These are phyloP conservation scores for Ogataea saltuana DNA, from an alignment of 805 yeast genomes.

Conservation along the genomic window DNA sequence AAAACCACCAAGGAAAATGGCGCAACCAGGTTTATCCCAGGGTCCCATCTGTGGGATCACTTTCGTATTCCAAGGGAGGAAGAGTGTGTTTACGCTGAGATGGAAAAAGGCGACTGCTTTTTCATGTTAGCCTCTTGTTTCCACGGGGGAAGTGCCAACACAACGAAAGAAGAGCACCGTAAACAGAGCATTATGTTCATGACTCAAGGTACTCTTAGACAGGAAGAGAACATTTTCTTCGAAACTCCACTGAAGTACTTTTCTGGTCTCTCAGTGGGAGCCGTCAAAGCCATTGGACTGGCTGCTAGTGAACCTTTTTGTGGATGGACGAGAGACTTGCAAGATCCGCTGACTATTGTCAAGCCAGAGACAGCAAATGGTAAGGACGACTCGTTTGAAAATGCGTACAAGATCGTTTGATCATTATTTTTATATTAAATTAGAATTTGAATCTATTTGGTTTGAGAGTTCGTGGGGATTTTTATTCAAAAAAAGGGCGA, in stretches of 20 bases:
- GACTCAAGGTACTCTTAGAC: conserved; percentile 25
- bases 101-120: conserved; percentile 30
- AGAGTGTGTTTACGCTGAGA: conserved; percentile 23
- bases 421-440: no score
- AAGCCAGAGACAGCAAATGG: not conserved
- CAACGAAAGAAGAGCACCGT: conserved; percentile 24
- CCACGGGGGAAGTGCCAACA: conserved; percentile 31
- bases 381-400: conserved; percentile 3
- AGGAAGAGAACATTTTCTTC: conserved; percentile 29
- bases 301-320: conserved; percentile 11
- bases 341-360: not conserved
- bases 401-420: not conserved
- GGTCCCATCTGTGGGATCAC: conserved; percentile 34
- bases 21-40: conserved; percentile 34
- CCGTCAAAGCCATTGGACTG: conserved; percentile 15
- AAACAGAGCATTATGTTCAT: conserved; percentile 20
- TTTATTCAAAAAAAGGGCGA: no score
- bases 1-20: conserved; percentile 32
- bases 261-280: conserved; percentile 10
- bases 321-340: conserved; percentile 4
- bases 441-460: no score
- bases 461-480: no score
- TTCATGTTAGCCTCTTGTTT: conserved; percentile 27
- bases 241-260: conserved; percentile 17
- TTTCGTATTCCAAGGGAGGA: conserved; percentile 22